Conservation (phyloP, 352 stramenopile genomes). For the Phytophthora palmivora region DNA sequence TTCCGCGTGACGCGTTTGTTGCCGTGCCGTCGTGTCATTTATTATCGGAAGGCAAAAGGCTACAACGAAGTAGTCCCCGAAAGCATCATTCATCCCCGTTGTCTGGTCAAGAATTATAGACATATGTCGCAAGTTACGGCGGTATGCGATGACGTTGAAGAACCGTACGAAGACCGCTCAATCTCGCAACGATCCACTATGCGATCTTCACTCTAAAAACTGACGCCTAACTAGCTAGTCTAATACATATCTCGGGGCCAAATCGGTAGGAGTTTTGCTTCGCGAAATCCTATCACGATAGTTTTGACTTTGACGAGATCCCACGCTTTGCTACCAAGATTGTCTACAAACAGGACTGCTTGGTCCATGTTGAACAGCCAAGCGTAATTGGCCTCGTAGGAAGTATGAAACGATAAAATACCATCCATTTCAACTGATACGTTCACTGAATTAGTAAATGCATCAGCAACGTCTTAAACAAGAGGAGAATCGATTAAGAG, state of each 20-base stretch:
- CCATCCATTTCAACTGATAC: slow-evolving; percentile 3
- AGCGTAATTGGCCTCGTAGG: neutral
- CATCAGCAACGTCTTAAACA: slow-evolving; percentile 9
- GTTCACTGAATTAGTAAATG: slow-evolving; percentile 1
- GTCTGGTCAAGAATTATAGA: no score
- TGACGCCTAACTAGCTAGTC: no score
- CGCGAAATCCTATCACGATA: neutral
- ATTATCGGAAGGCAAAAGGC: no score
- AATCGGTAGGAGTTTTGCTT: neutral
- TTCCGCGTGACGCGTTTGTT: no score
- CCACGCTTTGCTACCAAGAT: neutral
- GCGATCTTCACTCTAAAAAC: no score
- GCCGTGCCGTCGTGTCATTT: no score
- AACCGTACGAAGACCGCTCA: no score
- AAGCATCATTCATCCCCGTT: no score
- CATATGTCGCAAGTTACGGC: no score
- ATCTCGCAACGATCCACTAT: no score
- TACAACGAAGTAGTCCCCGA: no score
- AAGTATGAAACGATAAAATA: neutral
- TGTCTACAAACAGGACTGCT: slow-evolving; percentile 1
- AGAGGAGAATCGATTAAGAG: neutral
- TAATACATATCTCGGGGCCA: neutral
- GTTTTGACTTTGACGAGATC: neutral
- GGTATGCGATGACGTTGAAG: no score
- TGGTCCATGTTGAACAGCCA: slow-evolving; percentile 11